phyloP scores from a whole-genome alignment of 805 yeast species.

The Candida awuae region DNA sequence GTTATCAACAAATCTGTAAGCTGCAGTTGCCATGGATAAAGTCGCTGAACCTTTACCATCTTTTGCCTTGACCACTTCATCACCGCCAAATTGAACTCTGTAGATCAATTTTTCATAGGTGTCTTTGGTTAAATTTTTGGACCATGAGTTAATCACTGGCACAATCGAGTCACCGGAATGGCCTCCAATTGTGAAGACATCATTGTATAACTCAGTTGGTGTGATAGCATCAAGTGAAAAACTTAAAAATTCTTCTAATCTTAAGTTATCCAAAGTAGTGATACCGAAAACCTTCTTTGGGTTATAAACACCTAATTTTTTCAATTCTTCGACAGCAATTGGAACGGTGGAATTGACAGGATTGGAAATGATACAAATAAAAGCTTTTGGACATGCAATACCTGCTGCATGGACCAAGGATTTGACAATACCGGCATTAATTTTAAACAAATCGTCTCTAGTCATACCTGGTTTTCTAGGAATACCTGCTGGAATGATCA shows the following conservation, averaged over 20 bases:
- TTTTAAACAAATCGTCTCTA: slow-evolving; percentile 54
- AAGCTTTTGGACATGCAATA: slow-evolving; percentile 41
- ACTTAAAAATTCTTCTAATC: slow-evolving; percentile 45
- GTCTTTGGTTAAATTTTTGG: slow-evolving; percentile 29
- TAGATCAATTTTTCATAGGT: slow-evolving; percentile 50
- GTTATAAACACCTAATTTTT: slow-evolving; percentile 42
- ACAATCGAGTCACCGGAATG: slow-evolving; percentile 52
- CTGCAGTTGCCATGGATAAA: slow-evolving; percentile 92
- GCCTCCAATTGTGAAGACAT: slow-evolving; percentile 46
- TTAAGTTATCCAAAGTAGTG: slow-evolving; percentile 50
- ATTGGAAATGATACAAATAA: slow-evolving; percentile 47
- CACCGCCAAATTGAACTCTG: slow-evolving; percentile 86
- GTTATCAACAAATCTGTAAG: slow-evolving; percentile 65
- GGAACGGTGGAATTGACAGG: slow-evolving; percentile 59
- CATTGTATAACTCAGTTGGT: slow-evolving; percentile 30
- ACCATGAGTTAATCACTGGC: slow-evolving; percentile 36
- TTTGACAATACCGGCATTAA: slow-evolving; percentile 48
- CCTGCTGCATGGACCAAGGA: slow-evolving; percentile 46
- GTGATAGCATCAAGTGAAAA: slow-evolving; percentile 15
- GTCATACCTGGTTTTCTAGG: slow-evolving; percentile 65
- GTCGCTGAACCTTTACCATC: slow-evolving; percentile 95
- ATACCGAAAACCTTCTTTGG: slow-evolving; percentile 50
- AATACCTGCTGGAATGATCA: slow-evolving; percentile 54
- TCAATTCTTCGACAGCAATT: slow-evolving; percentile 50
- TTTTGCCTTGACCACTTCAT: slow-evolving; percentile 92